These are phyloP conservation scores for Termitomyces sp. DNA, from an alignment of 768 basidiomycete species.

Conservation along the genomic window DNA sequence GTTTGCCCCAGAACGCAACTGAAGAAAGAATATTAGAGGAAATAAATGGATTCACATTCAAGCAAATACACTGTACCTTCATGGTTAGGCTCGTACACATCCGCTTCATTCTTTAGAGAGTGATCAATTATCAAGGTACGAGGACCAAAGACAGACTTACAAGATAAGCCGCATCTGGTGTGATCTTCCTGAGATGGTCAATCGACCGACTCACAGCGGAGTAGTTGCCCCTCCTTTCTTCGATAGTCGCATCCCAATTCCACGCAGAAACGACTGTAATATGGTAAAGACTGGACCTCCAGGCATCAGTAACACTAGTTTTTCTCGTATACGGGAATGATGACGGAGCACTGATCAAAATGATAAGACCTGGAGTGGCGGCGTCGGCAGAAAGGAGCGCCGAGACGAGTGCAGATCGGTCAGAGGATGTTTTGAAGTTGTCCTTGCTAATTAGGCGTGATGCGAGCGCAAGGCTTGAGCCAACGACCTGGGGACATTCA, in stretches of 20 bases:
- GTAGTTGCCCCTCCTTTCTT: conserved; percentile 29
- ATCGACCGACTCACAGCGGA: conserved; percentile 28
- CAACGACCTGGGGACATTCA: conserved; percentile 26
- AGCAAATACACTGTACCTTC: conserved; percentile 22
- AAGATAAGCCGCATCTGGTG: conserved; percentile 39
- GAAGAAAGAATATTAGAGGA: neutral
- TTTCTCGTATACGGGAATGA: conserved; percentile 25
- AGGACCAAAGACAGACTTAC: conserved; percentile 19
- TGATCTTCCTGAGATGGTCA: conserved; percentile 33
- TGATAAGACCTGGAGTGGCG: conserved; percentile 33
- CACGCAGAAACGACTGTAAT: conserved; percentile 37
- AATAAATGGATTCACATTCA: neutral
- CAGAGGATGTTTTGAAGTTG: conserved; percentile 28
- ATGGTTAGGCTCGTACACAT: conserved; percentile 41
- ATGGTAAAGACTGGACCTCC: conserved; percentile 41
- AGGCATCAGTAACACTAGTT: conserved; percentile 40
- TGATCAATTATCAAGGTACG: neutral
- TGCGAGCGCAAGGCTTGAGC: conserved; percentile 32
- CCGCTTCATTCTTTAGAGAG: conserved; percentile 37
- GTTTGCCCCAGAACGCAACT: conserved; percentile 40
- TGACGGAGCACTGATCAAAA: conserved; percentile 34
- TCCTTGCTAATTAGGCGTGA: conserved; percentile 38
- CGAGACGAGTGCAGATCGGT: conserved; percentile 25
- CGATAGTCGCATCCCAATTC: conserved; percentile 38
- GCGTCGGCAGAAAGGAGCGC: conserved; percentile 30